phyloP scores from a whole-genome alignment of 108 stramenopile genomes.

The Aurantiochytrium sp. region DNA sequence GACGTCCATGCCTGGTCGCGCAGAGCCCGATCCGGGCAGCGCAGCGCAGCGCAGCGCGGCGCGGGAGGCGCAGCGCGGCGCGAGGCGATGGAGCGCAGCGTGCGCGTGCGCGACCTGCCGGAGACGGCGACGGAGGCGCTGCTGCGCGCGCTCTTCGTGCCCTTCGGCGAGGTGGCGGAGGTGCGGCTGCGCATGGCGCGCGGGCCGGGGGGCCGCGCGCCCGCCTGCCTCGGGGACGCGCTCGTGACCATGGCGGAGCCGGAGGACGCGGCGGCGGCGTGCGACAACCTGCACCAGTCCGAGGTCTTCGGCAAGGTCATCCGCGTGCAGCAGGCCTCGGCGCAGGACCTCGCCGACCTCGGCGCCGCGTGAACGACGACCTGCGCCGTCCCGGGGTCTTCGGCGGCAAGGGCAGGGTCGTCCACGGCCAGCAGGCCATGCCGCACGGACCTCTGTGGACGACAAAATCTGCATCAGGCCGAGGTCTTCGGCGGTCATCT shows the following conservation, averaged over 20 bases:
- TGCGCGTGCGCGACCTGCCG: background rate
- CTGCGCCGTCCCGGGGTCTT: too few species aligned
- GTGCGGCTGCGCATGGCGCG: background rate
- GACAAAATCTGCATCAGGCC: too few species aligned
- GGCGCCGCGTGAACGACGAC: too few species aligned
- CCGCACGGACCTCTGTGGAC: too few species aligned
- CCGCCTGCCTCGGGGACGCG: background rate
- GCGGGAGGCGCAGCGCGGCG: background rate
- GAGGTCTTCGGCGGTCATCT: too few species aligned
- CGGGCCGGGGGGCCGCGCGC: background rate
- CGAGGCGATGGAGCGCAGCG: background rate
- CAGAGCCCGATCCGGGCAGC: too few species aligned
- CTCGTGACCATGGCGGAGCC: background rate
- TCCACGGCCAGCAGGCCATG: too few species aligned
- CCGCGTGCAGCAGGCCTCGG: background rate
- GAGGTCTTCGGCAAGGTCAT: constrained; percentile 15
- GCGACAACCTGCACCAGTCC: background rate
- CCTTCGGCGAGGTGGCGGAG: background rate
- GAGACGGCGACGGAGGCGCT: background rate
- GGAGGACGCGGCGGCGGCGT: background rate
- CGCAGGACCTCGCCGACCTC: background rate
- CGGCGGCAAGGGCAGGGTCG: too few species aligned
- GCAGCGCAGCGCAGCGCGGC: too few species aligned
- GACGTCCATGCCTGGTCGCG: too few species aligned
- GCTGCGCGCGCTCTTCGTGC: background rate